These are phyloP conservation scores for Leucaena leucocephala DNA, from an alignment of 306 rosid species.

Conservation along the genomic window DNA sequence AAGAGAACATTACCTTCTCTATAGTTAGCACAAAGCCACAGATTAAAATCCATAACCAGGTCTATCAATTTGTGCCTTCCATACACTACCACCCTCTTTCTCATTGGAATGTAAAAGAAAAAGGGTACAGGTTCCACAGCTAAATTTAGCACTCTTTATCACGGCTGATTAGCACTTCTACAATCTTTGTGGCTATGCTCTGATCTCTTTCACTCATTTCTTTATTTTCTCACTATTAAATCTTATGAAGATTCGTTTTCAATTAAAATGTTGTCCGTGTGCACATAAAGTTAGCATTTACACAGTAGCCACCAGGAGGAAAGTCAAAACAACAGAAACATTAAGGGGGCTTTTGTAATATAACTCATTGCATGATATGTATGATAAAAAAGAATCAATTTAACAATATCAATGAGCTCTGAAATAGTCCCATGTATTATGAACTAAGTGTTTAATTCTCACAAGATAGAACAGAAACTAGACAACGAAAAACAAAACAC, in stretches of 20 bases:
- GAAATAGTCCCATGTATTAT: neutral
- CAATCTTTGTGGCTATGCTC: neutral
- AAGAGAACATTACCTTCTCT: neutral
- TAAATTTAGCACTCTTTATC: neutral
- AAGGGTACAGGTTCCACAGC: neutral
- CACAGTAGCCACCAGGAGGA: neutral
- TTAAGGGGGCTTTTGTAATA: neutral
- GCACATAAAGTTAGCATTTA: neutral
- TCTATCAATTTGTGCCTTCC: neutral
- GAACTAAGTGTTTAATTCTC: neutral
- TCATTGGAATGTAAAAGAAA: too few relatives aligned
- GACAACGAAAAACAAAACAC: neutral
- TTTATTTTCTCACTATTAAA: neutral
- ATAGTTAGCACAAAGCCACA: neutral
- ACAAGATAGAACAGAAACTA: neutral
- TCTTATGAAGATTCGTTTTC: neutral
- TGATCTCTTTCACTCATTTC: neutral
- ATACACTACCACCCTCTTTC: neutral
- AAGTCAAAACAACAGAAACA: slow-evolving; percentile 5
- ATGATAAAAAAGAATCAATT: neutral
- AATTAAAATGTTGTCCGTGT: neutral
- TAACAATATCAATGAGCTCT: neutral
- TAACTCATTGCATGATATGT: neutral
- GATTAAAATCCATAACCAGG: neutral
- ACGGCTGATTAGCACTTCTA: neutral